Evolutionary conservation across 768 basidiomycete species (phyloP).

Genomic region (Rhizopogon rudus): DNA sequence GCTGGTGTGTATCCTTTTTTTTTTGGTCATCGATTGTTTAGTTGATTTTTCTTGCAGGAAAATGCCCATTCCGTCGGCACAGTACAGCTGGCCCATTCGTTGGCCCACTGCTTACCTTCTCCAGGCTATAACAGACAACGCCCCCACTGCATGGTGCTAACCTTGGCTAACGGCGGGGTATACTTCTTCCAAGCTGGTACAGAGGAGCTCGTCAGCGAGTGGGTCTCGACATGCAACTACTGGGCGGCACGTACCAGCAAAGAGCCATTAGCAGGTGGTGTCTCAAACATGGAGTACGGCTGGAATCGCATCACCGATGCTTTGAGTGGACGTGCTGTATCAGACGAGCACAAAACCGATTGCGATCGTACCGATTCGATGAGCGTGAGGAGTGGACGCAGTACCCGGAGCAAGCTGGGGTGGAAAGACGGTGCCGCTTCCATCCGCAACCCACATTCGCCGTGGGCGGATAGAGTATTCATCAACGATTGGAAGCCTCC

Average conservation of each 20-base stretch:
- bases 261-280: constrained; percentile 92
- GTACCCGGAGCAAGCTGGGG: constrained; percentile 67
- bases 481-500: constrained; percentile 97
- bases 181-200: constrained; percentile 99
- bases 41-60: constrained; percentile 43
- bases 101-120: constrained; percentile 82
- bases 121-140: constrained; percentile 90
- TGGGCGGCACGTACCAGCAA: constrained; percentile 97
- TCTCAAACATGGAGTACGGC: constrained; percentile 99
- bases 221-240: constrained; percentile 99
- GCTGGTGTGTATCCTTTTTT: constrained; percentile 62
- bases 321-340: constrained; percentile 46
- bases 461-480: constrained; percentile 68
- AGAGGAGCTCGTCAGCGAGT: constrained; percentile 97
- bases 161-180: constrained; percentile 83
- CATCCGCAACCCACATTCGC: constrained; percentile 61
- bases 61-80: constrained; percentile 85
- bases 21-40: not conserved
- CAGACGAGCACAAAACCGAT: constrained; percentile 49
- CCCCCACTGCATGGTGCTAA: constrained; percentile 93
- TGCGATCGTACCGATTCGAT: constrained; percentile 54
- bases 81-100: constrained; percentile 79
- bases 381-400: constrained; percentile 74
- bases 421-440: constrained; percentile 67
- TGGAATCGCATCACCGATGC: constrained; percentile 79